Percentiles rank a stretch among this genome's conserved stretches.
These are phyloP conservation scores for Davidsoniella eucalypti DNA, from an alignment of 2,329 filamentous ascomycete genomes.

Conservation along the genomic window DNA sequence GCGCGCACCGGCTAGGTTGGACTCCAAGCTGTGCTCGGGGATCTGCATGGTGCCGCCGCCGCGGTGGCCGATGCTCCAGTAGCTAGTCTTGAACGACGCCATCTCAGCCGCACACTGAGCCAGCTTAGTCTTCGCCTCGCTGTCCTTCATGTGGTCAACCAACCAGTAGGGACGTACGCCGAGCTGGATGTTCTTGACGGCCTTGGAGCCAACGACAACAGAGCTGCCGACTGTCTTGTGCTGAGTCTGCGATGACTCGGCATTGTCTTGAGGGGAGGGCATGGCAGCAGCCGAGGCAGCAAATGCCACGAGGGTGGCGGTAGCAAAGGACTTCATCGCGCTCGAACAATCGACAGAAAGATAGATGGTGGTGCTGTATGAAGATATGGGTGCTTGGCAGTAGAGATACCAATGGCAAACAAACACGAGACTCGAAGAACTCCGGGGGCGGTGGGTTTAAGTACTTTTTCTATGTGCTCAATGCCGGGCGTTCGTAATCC, in stretches of 20 bases:
- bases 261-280: not conserved
- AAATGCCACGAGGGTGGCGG: not conserved
- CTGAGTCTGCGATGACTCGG: not conserved
- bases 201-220: constrained; percentile 13
- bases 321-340: constrained; percentile 5
- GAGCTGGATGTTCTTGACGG: constrained; percentile 35
- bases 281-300: constrained; percentile 6
- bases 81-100: constrained; percentile 29
- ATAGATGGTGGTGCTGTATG: not conserved
- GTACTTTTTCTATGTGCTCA: too few relatives aligned
- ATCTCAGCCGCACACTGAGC: constrained; percentile 38
- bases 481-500: too few relatives aligned
- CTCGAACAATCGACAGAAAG: not conserved
- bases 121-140: constrained; percentile 42
- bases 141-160: constrained; percentile 43
- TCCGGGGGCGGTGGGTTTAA: too few relatives aligned
- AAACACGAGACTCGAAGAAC: too few relatives aligned
- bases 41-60: constrained; percentile 45
- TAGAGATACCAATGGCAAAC: not conserved
- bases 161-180: constrained; percentile 50
- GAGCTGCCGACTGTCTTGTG: constrained; percentile 1
- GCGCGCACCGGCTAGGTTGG: constrained; percentile 42
- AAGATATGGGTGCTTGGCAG: not conserved
- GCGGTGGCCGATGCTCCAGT: constrained; percentile 45
- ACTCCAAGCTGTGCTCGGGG: constrained; percentile 46